Base-by-base conservation (phyloP, 441 rosid species). In the Melastoma candidum region DNA sequence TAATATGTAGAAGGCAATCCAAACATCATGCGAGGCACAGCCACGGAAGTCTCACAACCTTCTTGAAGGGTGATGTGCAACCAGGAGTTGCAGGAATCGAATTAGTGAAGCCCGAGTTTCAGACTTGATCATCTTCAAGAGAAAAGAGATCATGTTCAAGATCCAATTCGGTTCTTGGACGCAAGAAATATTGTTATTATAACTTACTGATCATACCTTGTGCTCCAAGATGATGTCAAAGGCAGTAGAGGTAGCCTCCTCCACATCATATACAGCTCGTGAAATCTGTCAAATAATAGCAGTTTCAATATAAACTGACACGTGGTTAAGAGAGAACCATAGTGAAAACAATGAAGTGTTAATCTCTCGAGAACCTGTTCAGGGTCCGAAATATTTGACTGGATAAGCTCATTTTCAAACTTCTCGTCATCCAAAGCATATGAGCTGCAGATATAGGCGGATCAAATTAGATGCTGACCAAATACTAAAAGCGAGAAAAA, bases 1-100 rank as follows among this genome's bases (percentile, higher is more conserved):
- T 60, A 75, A 60, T 60, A 66, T 56, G 51, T 52, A 71, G 63
- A 36, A 36, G 58, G 52, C 71, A 63, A 66, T 57, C 71, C 44
- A 58, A 24, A 66, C 46, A 11, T 46, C 51, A 7, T 3, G 11
- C 14, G 11, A 55, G 54, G 43, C 29, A 44, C 63, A 49, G 62
- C 13, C 24, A 41, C 55, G 57, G 62, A 50, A 25, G 47, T 25
- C 12, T 44, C 49, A 59, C 48, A 70, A 92, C 98, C 90, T 83
- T 80, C 74, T 82, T 13, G 97, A 88, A 56, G 88, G 93, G 79
- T 93, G 98, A 71, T 88, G 98, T 24, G 71, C 85, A 55, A 75
- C 88, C 71, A 93, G 68, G 68, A 93, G 86, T 75, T 93, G 98
- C 63, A 86, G 77, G 62, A 82, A 93, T 74, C 68, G 84, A 53